These are phyloP conservation scores for Synchytrium microbalum DNA, from an alignment of 371 early-diverging fungal genomes.

Conservation along the genomic window DNA sequence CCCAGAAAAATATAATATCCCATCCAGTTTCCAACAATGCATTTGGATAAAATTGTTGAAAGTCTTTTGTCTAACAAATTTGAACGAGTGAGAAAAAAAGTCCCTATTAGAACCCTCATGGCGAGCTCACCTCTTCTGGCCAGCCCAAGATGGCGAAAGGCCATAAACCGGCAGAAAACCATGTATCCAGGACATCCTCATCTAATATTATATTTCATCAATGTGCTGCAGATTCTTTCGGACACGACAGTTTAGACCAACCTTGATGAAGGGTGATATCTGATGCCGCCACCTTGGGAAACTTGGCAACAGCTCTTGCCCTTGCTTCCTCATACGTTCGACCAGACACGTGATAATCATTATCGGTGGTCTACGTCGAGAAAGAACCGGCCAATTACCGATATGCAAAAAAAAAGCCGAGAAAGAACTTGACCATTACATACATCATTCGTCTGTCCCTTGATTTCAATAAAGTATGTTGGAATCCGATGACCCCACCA, in stretches of 20 bases:
- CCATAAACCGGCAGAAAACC: constrained; percentile 99
- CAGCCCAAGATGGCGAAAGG: constrained; percentile 98
- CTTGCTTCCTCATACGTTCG: constrained; percentile 73
- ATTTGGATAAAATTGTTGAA: constrained; percentile 87
- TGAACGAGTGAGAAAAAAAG: constrained; percentile 3
- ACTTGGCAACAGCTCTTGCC: constrained; percentile 62
- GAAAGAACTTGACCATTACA: constrained; percentile 19
- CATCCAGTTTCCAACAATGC: constrained; percentile 95
- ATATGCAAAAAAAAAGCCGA: too few species aligned
- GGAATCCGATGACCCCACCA: constrained; percentile 99
- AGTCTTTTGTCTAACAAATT: constrained; percentile 62
- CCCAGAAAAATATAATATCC: constrained; percentile 99
- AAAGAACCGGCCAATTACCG: too few species aligned
- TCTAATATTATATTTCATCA: constrained; percentile 75
- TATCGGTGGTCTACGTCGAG: constrained; percentile 48
- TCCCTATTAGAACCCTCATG: too few species aligned
- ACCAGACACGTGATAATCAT: constrained; percentile 83
- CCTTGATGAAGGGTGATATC: constrained; percentile 36
- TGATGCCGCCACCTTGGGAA: constrained; percentile 31
- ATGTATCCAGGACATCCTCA: constrained; percentile 98
- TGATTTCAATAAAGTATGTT: constrained; percentile 87
- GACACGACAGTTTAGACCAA: constrained; percentile 1
- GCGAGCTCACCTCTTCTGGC: constrained; percentile 75
- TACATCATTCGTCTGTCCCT: constrained; percentile 48
- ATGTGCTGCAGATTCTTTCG: background rate